phyloP scores from a whole-genome alignment of 345 rosid genomes.

The Citrus hindsii region DNA sequence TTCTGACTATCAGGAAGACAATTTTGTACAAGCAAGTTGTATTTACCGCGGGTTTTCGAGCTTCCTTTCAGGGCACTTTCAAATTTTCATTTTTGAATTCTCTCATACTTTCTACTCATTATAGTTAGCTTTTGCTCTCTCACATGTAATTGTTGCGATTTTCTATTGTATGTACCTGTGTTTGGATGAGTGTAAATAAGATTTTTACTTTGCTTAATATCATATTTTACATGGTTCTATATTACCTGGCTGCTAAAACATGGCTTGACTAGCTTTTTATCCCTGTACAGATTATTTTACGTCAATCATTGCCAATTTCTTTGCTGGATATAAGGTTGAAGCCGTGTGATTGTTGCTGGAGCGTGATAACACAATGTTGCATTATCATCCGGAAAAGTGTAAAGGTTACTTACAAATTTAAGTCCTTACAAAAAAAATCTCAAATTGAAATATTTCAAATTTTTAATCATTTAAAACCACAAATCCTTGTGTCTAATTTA shows the following conservation, averaged over 20 bases:
- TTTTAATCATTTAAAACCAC: too few species aligned
- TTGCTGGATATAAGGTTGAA: not conserved
- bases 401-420: too few species aligned
- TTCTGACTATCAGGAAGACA: not conserved
- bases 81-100: not conserved
- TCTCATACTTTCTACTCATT: not conserved
- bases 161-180: not conserved
- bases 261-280: not conserved
- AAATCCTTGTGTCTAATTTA: too few species aligned
- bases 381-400: not conserved
- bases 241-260: not conserved
- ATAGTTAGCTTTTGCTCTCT: not conserved
- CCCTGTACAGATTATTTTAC: not conserved
- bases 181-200: not conserved
- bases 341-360: not conserved
- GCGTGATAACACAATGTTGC: not conserved
- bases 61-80: not conserved
- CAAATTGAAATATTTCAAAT: too few species aligned
- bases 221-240: not conserved
- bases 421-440: too few species aligned
- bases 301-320: not conserved
- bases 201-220: not conserved
- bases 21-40: not conserved
- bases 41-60: not conserved
- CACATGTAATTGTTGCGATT: not conserved